Evolutionary conservation across 805 yeast genomes (phyloP), one percentile per base, ranked within the genome.

Genomic region (Myxozyma geophila): DNA sequence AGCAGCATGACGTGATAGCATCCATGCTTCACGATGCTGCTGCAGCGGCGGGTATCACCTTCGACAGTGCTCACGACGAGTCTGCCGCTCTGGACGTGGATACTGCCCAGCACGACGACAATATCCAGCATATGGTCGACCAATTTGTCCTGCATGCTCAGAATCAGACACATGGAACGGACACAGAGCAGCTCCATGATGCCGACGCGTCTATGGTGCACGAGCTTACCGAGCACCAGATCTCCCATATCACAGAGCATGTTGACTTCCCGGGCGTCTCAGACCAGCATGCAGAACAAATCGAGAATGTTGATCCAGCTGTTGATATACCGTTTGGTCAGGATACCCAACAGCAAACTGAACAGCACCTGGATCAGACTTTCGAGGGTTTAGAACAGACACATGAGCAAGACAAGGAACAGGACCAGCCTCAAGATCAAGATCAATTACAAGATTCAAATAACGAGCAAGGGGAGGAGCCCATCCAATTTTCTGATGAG

Each of bases 401-500:
- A 35, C 41, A 50, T 19, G 52, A 21, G 35, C 52, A 33, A 50
- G 37, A n/a, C 41, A 33, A 44, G 19, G 46, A 12, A n/a, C 46
- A 41, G 1, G 19, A 41, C 19, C 52, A 28, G 1, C 52, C 13
- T 7, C 43, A 50, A 4, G 46, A 52, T 15, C 55, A 52, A 21
- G 10, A 13, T 13, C n/a, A 23, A 28, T 2, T 9, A 28, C 52
- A 48, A 33, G 39, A 48, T 8, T 8, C 7, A 21, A 12, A 23
- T 9, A 12, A 47, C 7, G 51, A 21, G 10, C 33, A 47, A 28
- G 13, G n/a, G 15, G 58, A 33, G 1, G 33, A 54, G 40, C 44
- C 47, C 8, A 52, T 53, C 21, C 48, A 44, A 23, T 28, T 54
- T 21, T 54, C 59, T 33, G 55, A 54, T 35, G 59, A 54, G n/a